Evolutionary conservation across 2,329 filamentous ascomycete species (phyloP).

Genomic region (Penicillium italicum): DNA sequence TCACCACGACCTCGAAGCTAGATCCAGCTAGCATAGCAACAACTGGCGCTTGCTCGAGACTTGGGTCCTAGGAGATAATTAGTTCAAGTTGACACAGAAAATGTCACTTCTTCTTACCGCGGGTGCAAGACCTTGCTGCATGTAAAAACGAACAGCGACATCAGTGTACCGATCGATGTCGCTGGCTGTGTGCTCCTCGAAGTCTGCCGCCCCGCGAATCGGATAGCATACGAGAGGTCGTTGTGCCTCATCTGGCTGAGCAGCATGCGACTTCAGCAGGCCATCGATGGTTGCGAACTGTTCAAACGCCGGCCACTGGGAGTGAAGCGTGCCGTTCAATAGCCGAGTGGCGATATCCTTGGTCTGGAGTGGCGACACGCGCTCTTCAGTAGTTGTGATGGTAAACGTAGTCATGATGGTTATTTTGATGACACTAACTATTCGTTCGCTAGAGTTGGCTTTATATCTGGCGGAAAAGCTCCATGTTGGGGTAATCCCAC

Average conservation of each 20-base stretch:
- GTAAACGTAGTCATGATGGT: slow-evolving; percentile 11
- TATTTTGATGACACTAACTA: too few species aligned
- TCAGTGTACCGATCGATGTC: slow-evolving; percentile 24
- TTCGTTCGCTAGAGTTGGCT: neutral
- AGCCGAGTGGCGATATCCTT: slow-evolving; percentile 20
- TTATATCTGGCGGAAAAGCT: slow-evolving; percentile 5
- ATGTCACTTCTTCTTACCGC: slow-evolving; percentile 8
- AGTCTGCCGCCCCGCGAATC: slow-evolving; percentile 15
- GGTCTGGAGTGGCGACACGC: slow-evolving; percentile 8
- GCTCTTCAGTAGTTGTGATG: slow-evolving; percentile 7
- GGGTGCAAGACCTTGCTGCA: slow-evolving; percentile 15
- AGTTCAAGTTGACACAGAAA: neutral
- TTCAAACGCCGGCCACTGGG: slow-evolving; percentile 18
- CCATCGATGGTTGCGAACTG: slow-evolving; percentile 22
- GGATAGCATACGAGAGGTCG: slow-evolving; percentile 23
- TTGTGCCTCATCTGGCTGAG: slow-evolving; percentile 13
- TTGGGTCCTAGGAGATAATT: slow-evolving; percentile 18
- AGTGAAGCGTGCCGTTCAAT: slow-evolving; percentile 23
- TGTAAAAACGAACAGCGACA: slow-evolving; percentile 20
- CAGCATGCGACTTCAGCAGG: slow-evolving; percentile 19
- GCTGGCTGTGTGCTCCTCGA: slow-evolving; percentile 21
- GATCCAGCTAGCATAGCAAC: slow-evolving; percentile 54
- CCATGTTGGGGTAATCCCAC: slow-evolving; percentile 6
- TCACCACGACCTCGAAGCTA: slow-evolving; percentile 54
- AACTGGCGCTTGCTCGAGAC: slow-evolving; percentile 35